A percentile compares a stretch with the other conserved stretches of the same genome.
Evolutionary conservation across 2,329 filamentous ascomycete genomes (phyloP).

Genomic region (Ceratocystis variospora): DNA sequence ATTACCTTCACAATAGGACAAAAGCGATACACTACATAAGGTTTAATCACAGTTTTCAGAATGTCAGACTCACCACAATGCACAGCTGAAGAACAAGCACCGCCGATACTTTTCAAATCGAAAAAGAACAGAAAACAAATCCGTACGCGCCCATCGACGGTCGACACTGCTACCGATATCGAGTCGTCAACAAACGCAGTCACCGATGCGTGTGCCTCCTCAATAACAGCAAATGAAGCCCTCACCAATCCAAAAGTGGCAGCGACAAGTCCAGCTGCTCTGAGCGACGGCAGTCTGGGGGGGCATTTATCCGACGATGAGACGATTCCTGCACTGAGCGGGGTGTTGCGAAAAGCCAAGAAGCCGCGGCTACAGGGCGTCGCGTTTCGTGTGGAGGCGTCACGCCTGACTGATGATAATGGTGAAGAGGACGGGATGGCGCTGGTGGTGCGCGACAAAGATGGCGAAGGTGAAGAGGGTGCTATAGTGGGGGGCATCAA

Average conservation of each 20-base stretch:
- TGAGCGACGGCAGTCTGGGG: not conserved
- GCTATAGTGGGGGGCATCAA: conserved; percentile 10
- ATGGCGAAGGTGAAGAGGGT: not conserved
- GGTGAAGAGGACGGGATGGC: conserved; percentile 2
- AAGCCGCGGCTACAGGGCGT: conserved; percentile 40
- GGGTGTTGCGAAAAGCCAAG: conserved; percentile 39
- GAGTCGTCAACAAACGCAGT: not conserved
- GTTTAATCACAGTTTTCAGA: not conserved
- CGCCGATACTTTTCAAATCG: conserved; percentile 39
- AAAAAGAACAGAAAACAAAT: conserved; percentile 38
- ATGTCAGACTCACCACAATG: not conserved
- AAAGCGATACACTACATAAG: not conserved
- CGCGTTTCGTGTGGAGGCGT: conserved; percentile 34
- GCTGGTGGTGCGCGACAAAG: not conserved
- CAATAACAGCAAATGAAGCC: not conserved
- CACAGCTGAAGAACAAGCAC: conserved; percentile 18
- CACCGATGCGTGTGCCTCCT: not conserved
- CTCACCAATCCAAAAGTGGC: not conserved
- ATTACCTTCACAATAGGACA: not conserved
- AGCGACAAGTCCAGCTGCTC: conserved; percentile 9
- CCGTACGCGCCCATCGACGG: conserved; percentile 27
- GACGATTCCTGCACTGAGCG: conserved; percentile 33
- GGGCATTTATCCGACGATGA: conserved; percentile 24
- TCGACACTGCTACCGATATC: conserved; percentile 34
- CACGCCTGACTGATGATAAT: conserved; percentile 22